A percentile compares a stretch with the other conserved stretches of the same genome.
phyloP scores from a whole-genome alignment of 805 yeast genomes.

The Pichia nanzhaoensis region DNA sequence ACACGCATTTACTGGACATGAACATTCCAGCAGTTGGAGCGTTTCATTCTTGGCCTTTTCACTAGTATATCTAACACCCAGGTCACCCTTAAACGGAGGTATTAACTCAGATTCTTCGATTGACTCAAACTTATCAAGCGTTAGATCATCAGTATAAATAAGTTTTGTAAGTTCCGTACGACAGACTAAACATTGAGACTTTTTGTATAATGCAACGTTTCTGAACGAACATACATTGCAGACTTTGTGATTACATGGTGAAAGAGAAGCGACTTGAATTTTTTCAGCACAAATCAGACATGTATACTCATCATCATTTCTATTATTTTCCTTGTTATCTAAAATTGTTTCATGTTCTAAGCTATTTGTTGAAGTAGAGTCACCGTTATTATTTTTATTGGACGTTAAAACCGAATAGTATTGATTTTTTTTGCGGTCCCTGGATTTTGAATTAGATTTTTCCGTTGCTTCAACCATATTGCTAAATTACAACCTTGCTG shows the following conservation, averaged over 20 bases:
- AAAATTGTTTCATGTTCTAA: background rate
- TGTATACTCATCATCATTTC: conserved; percentile 13
- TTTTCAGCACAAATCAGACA: conserved; percentile 85
- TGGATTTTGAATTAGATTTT: background rate
- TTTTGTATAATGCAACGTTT: conserved; percentile 72
- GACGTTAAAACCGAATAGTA: background rate
- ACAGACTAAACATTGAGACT: conserved; percentile 75
- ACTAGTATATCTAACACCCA: conserved; percentile 56
- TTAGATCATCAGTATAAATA: conserved; percentile 49
- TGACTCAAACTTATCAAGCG: conserved; percentile 30
- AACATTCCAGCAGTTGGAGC: conserved; percentile 42
- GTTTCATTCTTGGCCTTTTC: conserved; percentile 42
- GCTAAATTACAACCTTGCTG: no score
- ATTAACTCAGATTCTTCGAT: conserved; percentile 9
- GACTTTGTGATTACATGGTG: conserved; percentile 79
- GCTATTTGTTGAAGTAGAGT: background rate
- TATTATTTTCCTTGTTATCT: conserved; percentile 2
- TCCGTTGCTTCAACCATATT: no score
- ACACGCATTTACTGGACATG: conserved; percentile 43
- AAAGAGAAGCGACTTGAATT: conserved; percentile 55
- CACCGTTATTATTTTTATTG: background rate
- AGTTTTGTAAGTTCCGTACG: conserved; percentile 58
- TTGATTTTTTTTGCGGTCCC: background rate
- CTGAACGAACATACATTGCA: conserved; percentile 81
- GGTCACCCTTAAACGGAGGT: conserved; percentile 32